These are phyloP conservation scores for Epichloe sp. DNA, from an alignment of 2,329 filamentous ascomycete genomes.

Conservation along the genomic window DNA sequence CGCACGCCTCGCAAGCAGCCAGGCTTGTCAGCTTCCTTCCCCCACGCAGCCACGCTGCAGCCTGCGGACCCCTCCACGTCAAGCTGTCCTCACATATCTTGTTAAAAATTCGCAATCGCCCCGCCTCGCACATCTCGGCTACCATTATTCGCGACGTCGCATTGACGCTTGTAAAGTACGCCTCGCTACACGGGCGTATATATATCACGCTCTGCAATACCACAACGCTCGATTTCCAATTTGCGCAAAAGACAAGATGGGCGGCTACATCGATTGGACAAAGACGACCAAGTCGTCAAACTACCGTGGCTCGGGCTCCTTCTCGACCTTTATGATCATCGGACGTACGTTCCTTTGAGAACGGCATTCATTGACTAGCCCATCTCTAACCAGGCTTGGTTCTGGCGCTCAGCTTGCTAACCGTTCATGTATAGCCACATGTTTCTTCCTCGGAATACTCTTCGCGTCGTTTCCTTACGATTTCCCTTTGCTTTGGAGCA, in stretches of 20 bases:
- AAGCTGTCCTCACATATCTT: not conserved
- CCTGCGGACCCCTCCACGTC: not conserved
- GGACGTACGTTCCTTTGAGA: constrained; percentile 53
- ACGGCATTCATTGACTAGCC: not conserved
- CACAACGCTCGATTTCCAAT: not conserved
- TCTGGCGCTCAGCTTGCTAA: not conserved
- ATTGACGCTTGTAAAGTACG: not conserved
- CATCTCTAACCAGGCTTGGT: not conserved
- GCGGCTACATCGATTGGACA: constrained; percentile 35
- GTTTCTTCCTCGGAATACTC: constrained; percentile 96
- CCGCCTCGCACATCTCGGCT: not conserved
- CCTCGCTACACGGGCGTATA: not conserved
- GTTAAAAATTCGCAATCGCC: not conserved
- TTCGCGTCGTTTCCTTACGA: constrained; percentile 96
- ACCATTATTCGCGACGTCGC: not conserved
- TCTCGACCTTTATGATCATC: constrained; percentile 94
- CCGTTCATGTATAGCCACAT: constrained; percentile 48
- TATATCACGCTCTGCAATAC: not conserved
- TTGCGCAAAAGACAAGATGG: constrained; percentile 13
- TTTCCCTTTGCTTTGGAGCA: constrained; percentile 75
- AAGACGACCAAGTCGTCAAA: constrained; percentile 44
- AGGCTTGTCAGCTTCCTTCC: too few species aligned
- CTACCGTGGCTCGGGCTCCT: constrained; percentile 54
- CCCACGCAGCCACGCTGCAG: not conserved
- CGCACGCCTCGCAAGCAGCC: not conserved